phyloP scores from a whole-genome alignment of 208 protist genomes.

The Vickermania spadyakhi region DNA sequence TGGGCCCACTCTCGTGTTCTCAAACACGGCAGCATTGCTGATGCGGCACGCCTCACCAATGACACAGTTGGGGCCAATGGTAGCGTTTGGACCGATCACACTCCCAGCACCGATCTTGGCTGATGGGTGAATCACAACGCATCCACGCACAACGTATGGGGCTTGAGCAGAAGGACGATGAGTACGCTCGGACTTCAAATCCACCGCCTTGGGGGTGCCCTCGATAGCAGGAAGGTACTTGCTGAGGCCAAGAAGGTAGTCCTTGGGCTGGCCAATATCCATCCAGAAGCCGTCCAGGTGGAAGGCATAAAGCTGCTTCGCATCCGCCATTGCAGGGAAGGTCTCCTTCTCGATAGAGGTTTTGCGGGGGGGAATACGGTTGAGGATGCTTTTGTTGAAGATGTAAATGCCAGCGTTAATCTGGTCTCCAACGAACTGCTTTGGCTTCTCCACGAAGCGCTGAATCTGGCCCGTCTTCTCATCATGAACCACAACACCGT shows the following conservation, averaged over 20 bases:
- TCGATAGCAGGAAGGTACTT: slow-evolving; percentile 81
- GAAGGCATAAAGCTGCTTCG: slow-evolving; percentile 92
- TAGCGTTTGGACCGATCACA: slow-evolving; percentile 93
- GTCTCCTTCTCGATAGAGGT: slow-evolving; percentile 96
- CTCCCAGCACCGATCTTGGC: slow-evolving; percentile 89
- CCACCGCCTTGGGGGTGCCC: slow-evolving; percentile 5
- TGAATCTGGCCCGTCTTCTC: slow-evolving; percentile 76
- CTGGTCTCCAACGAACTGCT: slow-evolving; percentile 92
- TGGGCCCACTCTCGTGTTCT: slow-evolving; percentile 64
- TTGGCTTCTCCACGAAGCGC: slow-evolving; percentile 95
- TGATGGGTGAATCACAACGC: slow-evolving; percentile 79
- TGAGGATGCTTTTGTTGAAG: slow-evolving; percentile 93
- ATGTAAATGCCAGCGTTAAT: slow-evolving; percentile 98
- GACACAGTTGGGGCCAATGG: slow-evolving; percentile 91
- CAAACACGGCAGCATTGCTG: slow-evolving; percentile 77
- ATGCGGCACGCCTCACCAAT: slow-evolving; percentile 89
- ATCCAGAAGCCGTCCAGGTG: slow-evolving; percentile 97
- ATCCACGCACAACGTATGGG: slow-evolving; percentile 57
- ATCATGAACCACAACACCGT: slow-evolving; percentile 96
- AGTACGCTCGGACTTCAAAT: slow-evolving; percentile 3
- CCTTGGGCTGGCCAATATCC: slow-evolving; percentile 95
- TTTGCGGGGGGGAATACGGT: slow-evolving; percentile 87
- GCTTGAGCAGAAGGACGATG: slow-evolving; percentile 19
- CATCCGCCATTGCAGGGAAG: slow-evolving; percentile 93
- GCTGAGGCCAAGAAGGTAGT: slow-evolving; percentile 86